Evolutionary conservation across 148 eudicot species (phyloP), one percentile per base, ranked within the genome.

Genomic region (Arbutus unedo): DNA sequence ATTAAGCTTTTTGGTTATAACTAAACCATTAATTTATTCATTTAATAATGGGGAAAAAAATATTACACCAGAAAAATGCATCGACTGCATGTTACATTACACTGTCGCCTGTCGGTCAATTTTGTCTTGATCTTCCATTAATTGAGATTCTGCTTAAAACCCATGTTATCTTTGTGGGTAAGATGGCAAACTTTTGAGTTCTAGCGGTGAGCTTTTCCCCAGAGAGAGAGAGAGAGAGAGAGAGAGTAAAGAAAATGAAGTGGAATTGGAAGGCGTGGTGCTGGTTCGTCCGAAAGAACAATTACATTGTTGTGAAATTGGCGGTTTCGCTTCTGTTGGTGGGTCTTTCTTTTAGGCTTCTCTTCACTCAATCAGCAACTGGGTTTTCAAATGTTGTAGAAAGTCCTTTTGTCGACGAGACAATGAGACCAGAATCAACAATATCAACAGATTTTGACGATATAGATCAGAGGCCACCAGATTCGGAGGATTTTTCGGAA

Each of bases 261-360:
- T 74, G 66, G 76, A 78, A 64, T 44, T 79, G 64, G 84, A 82
- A 86, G 59, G 47, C 71, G 23, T 47, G 43, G 55, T 62, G 81
- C 79, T 75, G 85, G 60, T 64, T 82, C 19, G 8, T 85, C 48
- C 78, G 83, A 25, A 90, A 88, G 66, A 85, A 86, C 85, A 82
- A 90, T 78, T 79, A 78, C 15, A 21, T 82, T 8, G 16, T 87
- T 15, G 80, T 87, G 55, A 91, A 91, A 83, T 50, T 89, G 47
- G 73, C 74, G 7, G 53, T 89, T 2, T 78, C 88, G 50, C 81
- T 87, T 31, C 85, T 91, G 50, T 86, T 91, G 4, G 76, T 88
- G 4, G 82, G 73, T 51, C 79, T 91, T 80, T 78, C 84, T 76
- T 67, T 91, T 49, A 57, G 88, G 49, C 76, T 90, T 14, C 87